Conservation (phyloP, 139 green algal genomes). For the Desmodesmus armatus region DNA sequence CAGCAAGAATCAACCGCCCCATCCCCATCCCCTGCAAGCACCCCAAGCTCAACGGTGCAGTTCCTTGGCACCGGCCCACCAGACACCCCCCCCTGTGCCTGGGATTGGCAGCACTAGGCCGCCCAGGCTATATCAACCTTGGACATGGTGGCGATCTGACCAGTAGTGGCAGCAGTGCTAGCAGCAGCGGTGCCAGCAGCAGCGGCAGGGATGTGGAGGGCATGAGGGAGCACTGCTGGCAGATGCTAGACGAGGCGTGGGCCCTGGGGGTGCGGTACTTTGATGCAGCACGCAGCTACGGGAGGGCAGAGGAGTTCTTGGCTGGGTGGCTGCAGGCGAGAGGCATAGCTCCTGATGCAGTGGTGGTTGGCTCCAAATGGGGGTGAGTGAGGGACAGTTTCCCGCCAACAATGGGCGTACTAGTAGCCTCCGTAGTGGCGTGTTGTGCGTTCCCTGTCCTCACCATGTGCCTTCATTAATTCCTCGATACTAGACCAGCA, state of each 20-base stretch:
- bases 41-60: neutral
- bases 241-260: constrained; percentile 58
- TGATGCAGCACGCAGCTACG: constrained; percentile 63
- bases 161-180: too few species aligned
- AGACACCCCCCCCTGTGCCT: constrained; percentile 62
- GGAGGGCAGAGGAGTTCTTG: constrained; percentile 67
- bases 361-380: constrained; percentile 64
- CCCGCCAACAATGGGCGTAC: too few species aligned
- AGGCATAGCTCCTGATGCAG: constrained; percentile 1
- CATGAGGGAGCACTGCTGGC: constrained; percentile 56
- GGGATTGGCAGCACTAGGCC: constrained; percentile 67
- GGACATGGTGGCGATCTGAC: constrained; percentile 58
- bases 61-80: neutral
- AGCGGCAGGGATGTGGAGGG: constrained; percentile 53
- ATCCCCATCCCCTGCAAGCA: too few species aligned
- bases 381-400: too few species aligned
- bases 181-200: too few species aligned
- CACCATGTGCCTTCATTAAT: too few species aligned
- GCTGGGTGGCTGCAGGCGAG: constrained; percentile 52
- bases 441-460: too few species aligned
- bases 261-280: constrained; percentile 59
- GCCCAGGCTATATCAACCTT: constrained; percentile 71
- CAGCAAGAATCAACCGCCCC: too few species aligned
- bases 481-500: too few species aligned
- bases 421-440: too few species aligned